Conservation (phyloP, 768 basidiomycete species). For the Russula virescens region DNA sequence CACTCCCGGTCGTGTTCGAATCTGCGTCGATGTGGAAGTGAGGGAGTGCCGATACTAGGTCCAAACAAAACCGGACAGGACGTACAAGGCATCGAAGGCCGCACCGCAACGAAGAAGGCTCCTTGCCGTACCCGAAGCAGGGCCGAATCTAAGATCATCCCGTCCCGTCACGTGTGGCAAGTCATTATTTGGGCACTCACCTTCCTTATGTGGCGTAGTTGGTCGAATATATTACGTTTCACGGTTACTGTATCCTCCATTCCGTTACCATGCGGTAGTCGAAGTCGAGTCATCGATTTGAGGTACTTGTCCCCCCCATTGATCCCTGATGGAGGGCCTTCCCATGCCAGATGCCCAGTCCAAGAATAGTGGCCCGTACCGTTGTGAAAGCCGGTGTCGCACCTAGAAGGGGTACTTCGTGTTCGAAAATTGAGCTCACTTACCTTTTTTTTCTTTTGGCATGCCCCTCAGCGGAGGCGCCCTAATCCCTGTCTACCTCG, state of each 20-base stretch:
- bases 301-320: too few species aligned
- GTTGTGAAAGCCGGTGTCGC: not conserved
- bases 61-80: not conserved
- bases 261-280: too few species aligned
- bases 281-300: not conserved
- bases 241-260: too few species aligned
- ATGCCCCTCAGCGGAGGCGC: not conserved
- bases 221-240: too few species aligned
- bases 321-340: not conserved
- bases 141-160: not conserved
- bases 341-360: not conserved
- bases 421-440: slow-evolving; percentile 9
- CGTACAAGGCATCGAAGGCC: not conserved
- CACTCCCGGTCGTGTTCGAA: not conserved
- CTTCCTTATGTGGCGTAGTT: too few species aligned
- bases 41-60: not conserved
- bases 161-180: not conserved
- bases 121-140: not conserved
- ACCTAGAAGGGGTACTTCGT: not conserved
- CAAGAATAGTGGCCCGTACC: not conserved
- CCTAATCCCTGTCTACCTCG: not conserved
- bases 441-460: slow-evolving; percentile 2
- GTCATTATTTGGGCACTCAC: not conserved
- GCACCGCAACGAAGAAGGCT: too few species aligned
- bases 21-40: not conserved